Evolutionary conservation across 2,329 filamentous ascomycete species (phyloP), one percentile per base, ranked within the genome.

Genomic region (Nothophoma quercina): DNA sequence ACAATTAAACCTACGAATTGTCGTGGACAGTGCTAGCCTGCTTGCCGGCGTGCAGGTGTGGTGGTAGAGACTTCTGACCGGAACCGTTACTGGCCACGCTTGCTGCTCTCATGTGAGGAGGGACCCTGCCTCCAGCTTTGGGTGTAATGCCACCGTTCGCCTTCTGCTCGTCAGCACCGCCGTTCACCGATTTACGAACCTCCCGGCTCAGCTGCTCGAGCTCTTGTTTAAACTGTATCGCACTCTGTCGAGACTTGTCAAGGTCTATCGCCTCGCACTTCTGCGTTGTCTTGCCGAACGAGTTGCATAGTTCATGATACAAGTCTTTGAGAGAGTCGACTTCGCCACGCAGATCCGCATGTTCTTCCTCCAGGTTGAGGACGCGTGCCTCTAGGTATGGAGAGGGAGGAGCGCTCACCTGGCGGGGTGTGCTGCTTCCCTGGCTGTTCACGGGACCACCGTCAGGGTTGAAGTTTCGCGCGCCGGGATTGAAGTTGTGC

Each of bases 231-330:
- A 66, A 53, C 10, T 51, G 29, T 28, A 55, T 38, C 15, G 59
- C 59, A 9, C 40, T 38, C 19, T 63, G 57, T 18, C 49, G 51
- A 29, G 60, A 63, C 39, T 48, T 32, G 33, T 18, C 16, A 34
- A 51, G 35, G 25, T 57, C 49, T 4, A 36, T 36, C 54, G 3
- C 47, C 47, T 62, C 57, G 66, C 10, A 51, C 48, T 58, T 62
- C 28, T 55, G 60, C 43, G 63, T 62, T 22, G 65, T 15, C 16
- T 45, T 56, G 18, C 68, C 62, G 19, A 72, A 49, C 2, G 63
- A 63, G 10, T 38, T 46, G 16, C 50, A 51, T 26, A 72, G 56
- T 6, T 29, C 35, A 25, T 64, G 59, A 32, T 36, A 58, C 2
- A 61, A 7, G 12, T 59, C 55, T 16, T 56, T 60, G 13, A 70